Percentiles rank a stretch among this genome's conserved stretches.
Conservation (phyloP, 208 protist genomes). For the Herpetomonas tarakana region DNA sequence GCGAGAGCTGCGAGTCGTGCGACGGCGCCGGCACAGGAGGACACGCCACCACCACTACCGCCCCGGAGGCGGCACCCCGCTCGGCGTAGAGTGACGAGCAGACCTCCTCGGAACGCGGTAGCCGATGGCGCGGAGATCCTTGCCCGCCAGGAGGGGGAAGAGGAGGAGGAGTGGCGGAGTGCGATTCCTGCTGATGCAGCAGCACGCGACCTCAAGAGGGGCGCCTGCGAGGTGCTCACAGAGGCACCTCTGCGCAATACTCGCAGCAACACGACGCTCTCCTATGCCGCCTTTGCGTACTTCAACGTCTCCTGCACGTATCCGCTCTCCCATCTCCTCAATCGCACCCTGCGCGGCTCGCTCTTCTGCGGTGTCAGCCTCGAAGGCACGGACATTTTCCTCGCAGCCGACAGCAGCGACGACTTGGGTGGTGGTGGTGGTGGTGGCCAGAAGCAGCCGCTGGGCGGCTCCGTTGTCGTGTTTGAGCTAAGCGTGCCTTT, state of each 20-base stretch:
- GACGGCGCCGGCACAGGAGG: background rate
- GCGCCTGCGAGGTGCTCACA: background rate
- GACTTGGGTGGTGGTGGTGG: background rate
- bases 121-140: background rate
- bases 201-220: background rate
- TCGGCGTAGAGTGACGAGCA: no score
- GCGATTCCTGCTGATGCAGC: background rate
- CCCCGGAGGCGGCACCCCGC: no score
- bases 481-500: constrained; percentile 6
- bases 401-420: background rate
- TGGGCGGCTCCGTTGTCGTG: background rate
- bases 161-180: background rate
- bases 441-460: background rate
- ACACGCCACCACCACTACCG: background rate
- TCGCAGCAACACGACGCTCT: constrained; percentile 3
- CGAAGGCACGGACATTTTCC: constrained; percentile 14
- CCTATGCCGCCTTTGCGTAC: constrained; percentile 1
- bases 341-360: constrained; percentile 6
- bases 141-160: background rate
- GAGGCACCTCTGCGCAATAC: constrained; percentile 7
- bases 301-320: constrained; percentile 38
- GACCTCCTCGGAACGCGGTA: no score
- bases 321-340: constrained; percentile 4
- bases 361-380: constrained; percentile 34
- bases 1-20: background rate